phyloP scores from a whole-genome alignment of 306 rosid species.

The Psophocarpus tetragonolobus region DNA sequence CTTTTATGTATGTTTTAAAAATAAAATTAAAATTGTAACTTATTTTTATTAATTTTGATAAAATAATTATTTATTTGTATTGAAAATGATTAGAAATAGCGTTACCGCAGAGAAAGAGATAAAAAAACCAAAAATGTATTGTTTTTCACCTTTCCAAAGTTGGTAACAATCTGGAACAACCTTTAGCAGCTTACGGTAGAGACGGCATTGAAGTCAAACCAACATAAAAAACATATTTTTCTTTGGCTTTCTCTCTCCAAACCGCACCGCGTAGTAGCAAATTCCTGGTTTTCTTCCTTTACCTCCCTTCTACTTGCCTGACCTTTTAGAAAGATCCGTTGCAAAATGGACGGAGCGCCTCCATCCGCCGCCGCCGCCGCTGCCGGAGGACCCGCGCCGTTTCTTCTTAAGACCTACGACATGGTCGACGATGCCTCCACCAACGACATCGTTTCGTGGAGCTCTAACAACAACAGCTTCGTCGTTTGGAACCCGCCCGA shows the following conservation, averaged over 20 bases:
- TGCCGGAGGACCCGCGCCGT: constrained; percentile 85
- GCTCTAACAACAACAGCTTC: constrained; percentile 68
- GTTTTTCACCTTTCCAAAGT: not conserved
- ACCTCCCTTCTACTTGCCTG: not conserved
- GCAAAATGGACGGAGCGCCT: constrained; percentile 50
- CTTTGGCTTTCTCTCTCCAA: not conserved
- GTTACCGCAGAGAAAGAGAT: not conserved
- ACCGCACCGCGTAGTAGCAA: not conserved
- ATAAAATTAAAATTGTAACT: no score
- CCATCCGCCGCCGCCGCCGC: constrained; percentile 45
- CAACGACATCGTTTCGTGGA: constrained; percentile 89
- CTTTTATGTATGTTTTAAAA: no score
- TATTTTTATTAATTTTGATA: no score
- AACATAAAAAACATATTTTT: constrained; percentile 20
- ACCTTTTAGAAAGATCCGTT: constrained; percentile 29
- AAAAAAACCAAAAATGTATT: not conserved
- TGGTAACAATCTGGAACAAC: constrained; percentile 22
- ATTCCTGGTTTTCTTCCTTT: not conserved
- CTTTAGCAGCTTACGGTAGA: not conserved
- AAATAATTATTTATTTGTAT: no score
- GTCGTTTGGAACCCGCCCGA: constrained; percentile 96
- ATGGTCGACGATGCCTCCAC: constrained; percentile 87
- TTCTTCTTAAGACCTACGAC: constrained; percentile 81
- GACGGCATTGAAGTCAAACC: constrained; percentile 29
- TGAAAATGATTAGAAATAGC: no score